Base-by-base conservation (phyloP, 2,329 filamentous ascomycete genomes). In the Ophiocordyceps robertsii region DNA sequence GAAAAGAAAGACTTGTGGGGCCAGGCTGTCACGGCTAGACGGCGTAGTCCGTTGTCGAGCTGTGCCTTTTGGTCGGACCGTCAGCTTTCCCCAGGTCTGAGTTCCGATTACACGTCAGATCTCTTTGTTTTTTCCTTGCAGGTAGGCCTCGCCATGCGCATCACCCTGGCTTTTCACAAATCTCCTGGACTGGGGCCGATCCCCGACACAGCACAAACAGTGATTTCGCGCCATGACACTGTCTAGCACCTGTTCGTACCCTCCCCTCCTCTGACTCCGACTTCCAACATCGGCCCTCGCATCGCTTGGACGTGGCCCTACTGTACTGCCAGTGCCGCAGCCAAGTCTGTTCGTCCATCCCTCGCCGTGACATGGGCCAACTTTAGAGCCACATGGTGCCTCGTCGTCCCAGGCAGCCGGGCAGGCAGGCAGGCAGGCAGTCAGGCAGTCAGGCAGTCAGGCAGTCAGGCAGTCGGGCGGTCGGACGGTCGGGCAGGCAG, bases 1-100 rank as follows among this genome's bases (percentile, higher is more conserved):
- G 9, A 51, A 38, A 45, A 51, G 39, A 47, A 46, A 43, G 37
- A 21, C 49, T 36, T 42, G 49, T 39, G 17, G 55, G 41, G 44
- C 40, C 35, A 42, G 37, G 14, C 30, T 32, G 21, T 35, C 37
- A 32, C 37, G 29, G 36, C 24, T 38, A 30, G 41, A 30, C 41
- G 39, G 35, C 39, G 38, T 41, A 32, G 41, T 37, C 42, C 31
- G 38, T 42, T 47, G 38, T 38, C 40, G 48, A 49, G 40, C 37
- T 38, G 45, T 29, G 30, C 24, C 24, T 27, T 29, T 39, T 30
- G 35, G 30, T 40, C 41, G 43, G 24, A 32, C 41, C 16, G 39
- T 35, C 36, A 24, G 24, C 39, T 19, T 35, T 38, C 30, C 24
- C 31, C 19, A 43, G 12, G 30, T 38, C 35, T 39, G 38, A 24